Evolutionary conservation across 176 grass and related monocot species (phyloP), one percentile per base, ranked within the genome.

Genomic region (Calamus simplicifolius): DNA sequence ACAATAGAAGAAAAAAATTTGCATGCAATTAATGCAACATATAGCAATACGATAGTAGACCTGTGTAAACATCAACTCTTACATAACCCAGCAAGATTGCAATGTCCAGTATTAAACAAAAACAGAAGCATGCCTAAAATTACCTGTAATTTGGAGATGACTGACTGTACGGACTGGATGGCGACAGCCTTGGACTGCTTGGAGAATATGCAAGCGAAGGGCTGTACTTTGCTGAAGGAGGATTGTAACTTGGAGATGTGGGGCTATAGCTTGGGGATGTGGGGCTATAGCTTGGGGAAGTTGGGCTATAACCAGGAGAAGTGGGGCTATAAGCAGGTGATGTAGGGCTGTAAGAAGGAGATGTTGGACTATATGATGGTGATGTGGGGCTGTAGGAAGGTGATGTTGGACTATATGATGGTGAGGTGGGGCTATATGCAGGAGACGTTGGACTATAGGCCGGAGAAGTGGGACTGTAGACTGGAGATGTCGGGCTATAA

Each of bases 131-230:
- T 30, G 5, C 29, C 29, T 30, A 30, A 4, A 48, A 43, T 19
- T 57, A 74, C 49, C 86, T 90, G 71, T 96, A 96, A 35, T 73
- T 87, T 54, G 91, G 91, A 63, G 83, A 90, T 13, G 83, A 87
- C 58, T 86, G 83, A 43, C 82, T 78, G 53, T 87, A 90, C 5
- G 91, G 81, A 62, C 69, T 72, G 13, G 64, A 67, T 53, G 50
- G 64, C 18, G 64, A 54, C 49, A 72, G 10, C 58, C 69, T 60
- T 62, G 86, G 77, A 66, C 83, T 96, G 50, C 83, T 90, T 27
- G 91, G 91, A 61, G 86, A 90, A 50, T 96, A 95, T 16, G 91
- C 80, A 5, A 83, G 91, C 13, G 91, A 84, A 66, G 91, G 91
- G 67, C 77, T 87, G 73, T 96, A 96, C 51, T 84, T 89, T 3